Evolutionary conservation across 2,329 filamentous ascomycete genomes (phyloP).

Genomic region (Pestalotiopsis sp.): DNA sequence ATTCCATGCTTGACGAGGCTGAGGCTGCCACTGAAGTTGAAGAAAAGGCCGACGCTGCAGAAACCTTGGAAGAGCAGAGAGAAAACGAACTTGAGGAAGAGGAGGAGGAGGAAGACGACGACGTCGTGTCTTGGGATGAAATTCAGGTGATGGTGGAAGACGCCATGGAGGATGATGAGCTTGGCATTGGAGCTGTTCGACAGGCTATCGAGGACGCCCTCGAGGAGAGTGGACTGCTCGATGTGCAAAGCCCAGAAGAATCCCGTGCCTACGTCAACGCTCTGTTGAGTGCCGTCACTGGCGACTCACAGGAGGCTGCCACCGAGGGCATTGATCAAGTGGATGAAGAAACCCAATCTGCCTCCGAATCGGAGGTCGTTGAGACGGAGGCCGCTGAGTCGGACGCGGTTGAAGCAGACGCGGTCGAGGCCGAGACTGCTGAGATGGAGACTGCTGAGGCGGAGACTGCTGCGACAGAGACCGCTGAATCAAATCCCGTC

Average conservation of each 20-base stretch:
- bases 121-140: slow-evolving; percentile 52
- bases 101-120: slow-evolving; percentile 27
- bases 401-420: slow-evolving; percentile 24
- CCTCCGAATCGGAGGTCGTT: slow-evolving; percentile 6
- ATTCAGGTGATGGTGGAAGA: slow-evolving; percentile 58
- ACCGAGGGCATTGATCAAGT: slow-evolving; percentile 6
- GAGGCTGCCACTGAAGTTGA: slow-evolving; percentile 23
- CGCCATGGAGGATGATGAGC: slow-evolving; percentile 59
- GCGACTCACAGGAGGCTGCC: slow-evolving; percentile 21
- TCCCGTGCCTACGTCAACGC: slow-evolving; percentile 51
- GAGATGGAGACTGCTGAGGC: neutral
- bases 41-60: slow-evolving; percentile 17
- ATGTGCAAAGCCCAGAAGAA: slow-evolving; percentile 46
- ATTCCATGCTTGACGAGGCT: slow-evolving; percentile 18
- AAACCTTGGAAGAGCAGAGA: slow-evolving; percentile 24
- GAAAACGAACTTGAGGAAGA: slow-evolving; percentile 14
- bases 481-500: neutral
- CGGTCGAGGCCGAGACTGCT: neutral
- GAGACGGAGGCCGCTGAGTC: neutral
- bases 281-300: slow-evolving; percentile 51
- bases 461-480: neutral
- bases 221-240: slow-evolving; percentile 55
- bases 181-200: slow-evolving; percentile 52
- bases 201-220: slow-evolving; percentile 59
- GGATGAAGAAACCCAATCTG: neutral